phyloP scores from a whole-genome alignment of 306 rosid genomes.

The Astragalus membranaceus region DNA sequence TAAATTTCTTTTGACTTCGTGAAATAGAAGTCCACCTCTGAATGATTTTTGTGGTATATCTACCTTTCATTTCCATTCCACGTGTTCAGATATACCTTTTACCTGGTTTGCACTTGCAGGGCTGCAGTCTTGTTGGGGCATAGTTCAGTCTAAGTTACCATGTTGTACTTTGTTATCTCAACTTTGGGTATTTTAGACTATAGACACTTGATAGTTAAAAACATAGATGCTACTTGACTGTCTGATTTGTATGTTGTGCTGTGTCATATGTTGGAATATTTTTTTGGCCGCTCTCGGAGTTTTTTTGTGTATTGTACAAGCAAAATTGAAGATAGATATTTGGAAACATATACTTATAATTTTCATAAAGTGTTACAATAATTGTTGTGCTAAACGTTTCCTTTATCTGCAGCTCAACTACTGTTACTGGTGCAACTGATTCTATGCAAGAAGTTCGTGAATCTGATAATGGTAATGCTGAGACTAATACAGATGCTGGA shows the following conservation, averaged over 20 bases:
- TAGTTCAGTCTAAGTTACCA: no score
- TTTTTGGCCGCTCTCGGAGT: no score
- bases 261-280: not conserved
- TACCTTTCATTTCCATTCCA: not conserved
- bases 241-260: not conserved
- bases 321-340: not conserved
- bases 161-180: not conserved
- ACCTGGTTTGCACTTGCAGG: not conserved
- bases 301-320: not conserved
- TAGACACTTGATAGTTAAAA: not conserved
- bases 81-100: not conserved
- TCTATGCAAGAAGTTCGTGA: constrained; percentile 24
- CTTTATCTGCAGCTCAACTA: constrained; percentile 45
- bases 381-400: constrained; percentile 7
- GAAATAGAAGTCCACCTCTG: not conserved
- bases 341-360: not conserved
- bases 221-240: not conserved
- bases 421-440: constrained; percentile 21
- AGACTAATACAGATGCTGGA: constrained; percentile 29
- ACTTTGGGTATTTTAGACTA: not conserved
- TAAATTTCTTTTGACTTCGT: not conserved
- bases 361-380: not conserved
- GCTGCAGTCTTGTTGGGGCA: not conserved
- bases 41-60: not conserved
- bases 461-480: constrained; percentile 30